Evolutionary conservation across 345 rosid genomes (phyloP).

Genomic region (Syzygium oleosum): DNA sequence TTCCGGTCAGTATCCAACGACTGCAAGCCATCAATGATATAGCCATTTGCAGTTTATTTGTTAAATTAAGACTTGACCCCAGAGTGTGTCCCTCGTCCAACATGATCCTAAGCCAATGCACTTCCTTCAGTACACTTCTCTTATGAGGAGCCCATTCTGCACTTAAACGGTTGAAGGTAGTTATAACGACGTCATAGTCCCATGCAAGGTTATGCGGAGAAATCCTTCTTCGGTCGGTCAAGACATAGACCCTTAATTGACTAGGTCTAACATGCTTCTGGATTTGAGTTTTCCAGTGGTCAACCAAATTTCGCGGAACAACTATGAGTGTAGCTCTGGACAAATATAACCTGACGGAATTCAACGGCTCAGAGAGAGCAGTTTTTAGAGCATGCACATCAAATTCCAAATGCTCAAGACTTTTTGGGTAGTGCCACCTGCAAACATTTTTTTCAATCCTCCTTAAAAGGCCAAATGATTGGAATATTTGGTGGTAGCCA

Average conservation of each 20-base stretch:
- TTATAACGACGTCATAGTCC: slow-evolving; percentile 92
- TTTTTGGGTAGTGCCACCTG: slow-evolving; percentile 72
- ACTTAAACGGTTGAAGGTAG: slow-evolving; percentile 90
- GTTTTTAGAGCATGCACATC: slow-evolving; percentile 76
- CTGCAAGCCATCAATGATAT: slow-evolving; percentile 67
- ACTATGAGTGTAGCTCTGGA: slow-evolving; percentile 87
- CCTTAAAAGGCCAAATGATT: slow-evolving; percentile 71
- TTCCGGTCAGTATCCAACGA: slow-evolving; percentile 97
- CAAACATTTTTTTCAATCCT: slow-evolving; percentile 49
- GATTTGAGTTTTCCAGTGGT: slow-evolving; percentile 92
- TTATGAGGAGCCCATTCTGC: slow-evolving; percentile 82
- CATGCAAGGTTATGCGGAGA: slow-evolving; percentile 89
- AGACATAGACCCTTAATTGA: slow-evolving; percentile 66
- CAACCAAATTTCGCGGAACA: slow-evolving; percentile 87
- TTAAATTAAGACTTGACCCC: slow-evolving; percentile 87
- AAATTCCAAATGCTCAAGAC: slow-evolving; percentile 70
- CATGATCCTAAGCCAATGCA: slow-evolving; percentile 93
- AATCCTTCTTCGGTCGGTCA: slow-evolving; percentile 58
- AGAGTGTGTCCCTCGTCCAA: slow-evolving; percentile 99
- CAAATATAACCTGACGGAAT: slow-evolving; percentile 68
- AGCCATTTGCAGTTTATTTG: slow-evolving; percentile 95
- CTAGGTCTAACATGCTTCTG: slow-evolving; percentile 66
- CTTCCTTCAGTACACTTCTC: slow-evolving; percentile 82
- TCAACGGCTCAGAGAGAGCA: slow-evolving; percentile 72
- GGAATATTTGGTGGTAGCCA: slow-evolving; percentile 54